Percentiles rank a stretch among this genome's conserved stretches.
Conservation (phyloP, 352 stramenopile species). For the Globisporangium takayamanum region DNA sequence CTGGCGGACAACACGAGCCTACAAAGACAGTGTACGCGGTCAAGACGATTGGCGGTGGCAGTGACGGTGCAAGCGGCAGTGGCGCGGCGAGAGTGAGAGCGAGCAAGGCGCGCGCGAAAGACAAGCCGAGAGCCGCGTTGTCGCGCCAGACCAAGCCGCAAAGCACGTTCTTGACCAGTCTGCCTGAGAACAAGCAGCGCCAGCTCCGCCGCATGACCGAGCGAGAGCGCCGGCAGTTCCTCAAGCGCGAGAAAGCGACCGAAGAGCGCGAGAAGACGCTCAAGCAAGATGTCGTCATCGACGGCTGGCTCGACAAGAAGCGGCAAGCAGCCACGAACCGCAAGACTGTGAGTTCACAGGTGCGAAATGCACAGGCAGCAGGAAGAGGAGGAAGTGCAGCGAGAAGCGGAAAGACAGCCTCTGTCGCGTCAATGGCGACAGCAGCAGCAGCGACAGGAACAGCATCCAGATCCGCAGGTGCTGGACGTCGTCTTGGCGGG, state of each 20-base stretch:
- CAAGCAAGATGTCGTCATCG: slow-evolving; percentile 72
- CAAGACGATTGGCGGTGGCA: slow-evolving; percentile 16
- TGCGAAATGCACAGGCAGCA: slow-evolving; percentile 8
- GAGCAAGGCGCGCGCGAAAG: slow-evolving; percentile 29
- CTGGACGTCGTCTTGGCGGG: slow-evolving; percentile 8
- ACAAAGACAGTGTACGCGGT: slow-evolving; percentile 53
- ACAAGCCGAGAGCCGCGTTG: slow-evolving; percentile 16
- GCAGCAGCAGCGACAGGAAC: neutral
- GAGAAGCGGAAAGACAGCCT: neutral
- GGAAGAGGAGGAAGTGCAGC: neutral
- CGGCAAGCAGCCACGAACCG: slow-evolving; percentile 47
- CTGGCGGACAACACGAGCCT: slow-evolving; percentile 31
- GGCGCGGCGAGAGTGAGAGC: slow-evolving; percentile 7
- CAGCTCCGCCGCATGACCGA: slow-evolving; percentile 63
- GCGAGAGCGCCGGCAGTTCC: slow-evolving; percentile 42
- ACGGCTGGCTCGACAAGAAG: slow-evolving; percentile 69
- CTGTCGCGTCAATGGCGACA: neutral
- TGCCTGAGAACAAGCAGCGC: slow-evolving; percentile 54
- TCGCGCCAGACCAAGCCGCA: slow-evolving; percentile 13
- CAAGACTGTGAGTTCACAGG: slow-evolving; percentile 30
- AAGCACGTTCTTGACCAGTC: slow-evolving; percentile 46
- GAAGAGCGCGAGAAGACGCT: slow-evolving; percentile 24
- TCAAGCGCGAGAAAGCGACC: slow-evolving; percentile 52
- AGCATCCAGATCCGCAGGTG: slow-evolving; percentile 6
- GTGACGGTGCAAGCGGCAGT: neutral